Base-by-base conservation (phyloP, 2,329 filamentous ascomycete species). In the Exophiala calicioides region DNA sequence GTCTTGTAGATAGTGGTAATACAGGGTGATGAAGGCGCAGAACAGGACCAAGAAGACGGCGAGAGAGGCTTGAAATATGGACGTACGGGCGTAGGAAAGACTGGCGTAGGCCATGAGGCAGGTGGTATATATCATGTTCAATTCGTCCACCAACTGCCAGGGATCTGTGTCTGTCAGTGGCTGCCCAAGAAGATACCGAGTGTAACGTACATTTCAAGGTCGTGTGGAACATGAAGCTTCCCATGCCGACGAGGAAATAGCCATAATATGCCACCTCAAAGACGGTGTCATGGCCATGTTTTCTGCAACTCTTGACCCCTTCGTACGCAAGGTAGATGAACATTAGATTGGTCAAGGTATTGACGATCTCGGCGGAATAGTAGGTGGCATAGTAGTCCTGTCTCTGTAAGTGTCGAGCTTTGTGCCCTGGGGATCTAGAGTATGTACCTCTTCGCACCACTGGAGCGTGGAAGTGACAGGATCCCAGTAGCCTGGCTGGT, bases 1-100 rank as follows among this genome's bases (percentile, higher is more conserved):
- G 55, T 94, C 84, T 62, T 90, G 88, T 12, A 90, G 81, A 53
- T 87, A 81, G 62, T 90, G 86, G 67, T 95, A 95, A 66, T 86
- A 80, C 30, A 86, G 74, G 10, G 88, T 93, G 64, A 94, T 90
- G 60, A 83, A 85, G 27, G 71, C 66, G n/a, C 79, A 74, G 21
- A 84, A 65, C 7, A 67, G 67, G 4, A 81, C 62, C 7, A 88
- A 73, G 10, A 72, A 73, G 3, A 82, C 30, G 5, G 74, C 86
- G 6, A 90, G 71, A 9, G 76, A 47, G 1, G 74, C 58, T 1
- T 79, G 76, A 50, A 80, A 74, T 3, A 55, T 58, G 8, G 62
- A 65, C 1, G 82, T 74, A 50, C 77, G 77, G 10, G 76, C 79
- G 67, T 88, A 88, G 2, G 85, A 81, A 61, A 93, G 90, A 4